Evolutionary conservation across 495 filamentous ascomycete genomes (phyloP), one percentile per base, ranked within the genome.

Genomic region (Barbatosphaeria neglecta): DNA sequence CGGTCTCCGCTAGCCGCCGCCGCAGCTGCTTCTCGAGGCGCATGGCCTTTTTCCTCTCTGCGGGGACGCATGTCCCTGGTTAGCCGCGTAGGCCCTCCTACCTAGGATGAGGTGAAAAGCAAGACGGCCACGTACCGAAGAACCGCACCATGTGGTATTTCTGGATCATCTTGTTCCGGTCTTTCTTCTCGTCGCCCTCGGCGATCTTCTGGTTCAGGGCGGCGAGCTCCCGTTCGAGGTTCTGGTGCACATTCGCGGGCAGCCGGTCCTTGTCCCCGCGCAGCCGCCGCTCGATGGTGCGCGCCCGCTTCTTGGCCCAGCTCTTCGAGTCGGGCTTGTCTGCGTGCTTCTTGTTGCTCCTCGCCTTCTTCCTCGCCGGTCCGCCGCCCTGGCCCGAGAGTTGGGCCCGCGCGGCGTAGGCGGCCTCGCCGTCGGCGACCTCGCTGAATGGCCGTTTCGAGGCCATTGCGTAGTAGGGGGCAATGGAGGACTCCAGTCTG

Each of bases 71-170:
- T 3, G 18, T 37, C 33, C 22, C 11, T n/a, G 10, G 13, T 41
- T 23, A 41, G 39, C 20, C 11, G 8, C 37, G n/a, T 7, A 11
- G n/a, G n/a, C 19, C 3, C 17, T 19, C 2, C 22, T 9, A 15
- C 22, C 22, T 20, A n/a, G n/a, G n/a, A n/a, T n/a, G n/a, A n/a
- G n/a, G n/a, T n/a, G n/a, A n/a, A n/a, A 27, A 19, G 27, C 9
- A 2, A 46, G 25, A 2, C 10, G 37, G 6, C n/a, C 13, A 58
- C 73, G 43, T 62, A 86, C 89, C 75, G 74, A 84, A 86, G 61
- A 98, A 98, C 41, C 92, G 73, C 20, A 96, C 84, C 77, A 92
- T 95, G 59, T 95, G 90, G 58, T 95, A 98, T 55, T 80, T 87
- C 59, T 73, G 76, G 42, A 90, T 90, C 75, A 94, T 84, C 45